Conservation (phyloP, 2,329 filamentous ascomycete genomes). For the Trichocomaceae sp. region DNA sequence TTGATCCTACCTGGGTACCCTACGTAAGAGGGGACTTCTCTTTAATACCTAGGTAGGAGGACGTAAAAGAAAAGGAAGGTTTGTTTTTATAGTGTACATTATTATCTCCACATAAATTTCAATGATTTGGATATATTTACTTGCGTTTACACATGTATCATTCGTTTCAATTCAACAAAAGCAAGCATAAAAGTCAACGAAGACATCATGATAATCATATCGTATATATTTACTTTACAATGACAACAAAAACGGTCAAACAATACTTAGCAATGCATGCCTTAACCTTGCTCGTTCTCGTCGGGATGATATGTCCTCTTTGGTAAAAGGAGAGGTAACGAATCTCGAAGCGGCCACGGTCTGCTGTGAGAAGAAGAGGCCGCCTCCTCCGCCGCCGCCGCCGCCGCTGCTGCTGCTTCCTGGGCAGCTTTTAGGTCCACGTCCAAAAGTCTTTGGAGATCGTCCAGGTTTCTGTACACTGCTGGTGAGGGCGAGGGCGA, state of each 20-base stretch:
- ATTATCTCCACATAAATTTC: not conserved
- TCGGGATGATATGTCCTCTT: slow-evolving; percentile 7
- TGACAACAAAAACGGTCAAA: not conserved
- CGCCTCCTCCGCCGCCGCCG: too few relatives aligned
- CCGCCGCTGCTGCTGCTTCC: not conserved
- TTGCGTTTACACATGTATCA: not conserved
- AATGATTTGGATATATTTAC: not conserved
- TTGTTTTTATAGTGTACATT: not conserved
- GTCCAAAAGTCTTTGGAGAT: slow-evolving; percentile 2
- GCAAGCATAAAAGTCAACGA: not conserved
- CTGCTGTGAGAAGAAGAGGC: not conserved
- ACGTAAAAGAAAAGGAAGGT: too few relatives aligned
- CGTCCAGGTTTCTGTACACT: slow-evolving; percentile 1
- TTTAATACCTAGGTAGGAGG: too few relatives aligned
- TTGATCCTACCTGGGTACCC: too few relatives aligned
- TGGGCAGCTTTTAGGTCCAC: slow-evolving; percentile 3
- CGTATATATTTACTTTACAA: not conserved
- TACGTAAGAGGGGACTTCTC: too few relatives aligned
- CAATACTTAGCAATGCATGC: not conserved
- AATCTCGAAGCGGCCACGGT: slow-evolving; percentile 7
- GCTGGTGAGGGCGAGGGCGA: not conserved
- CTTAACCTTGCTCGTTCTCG: not conserved
- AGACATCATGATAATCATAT: not conserved
- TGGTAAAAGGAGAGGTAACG: not conserved
- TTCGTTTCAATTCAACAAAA: too few relatives aligned